Conservation (phyloP, 2,329 filamentous ascomycete species). For the Gyromitra esculenta region DNA sequence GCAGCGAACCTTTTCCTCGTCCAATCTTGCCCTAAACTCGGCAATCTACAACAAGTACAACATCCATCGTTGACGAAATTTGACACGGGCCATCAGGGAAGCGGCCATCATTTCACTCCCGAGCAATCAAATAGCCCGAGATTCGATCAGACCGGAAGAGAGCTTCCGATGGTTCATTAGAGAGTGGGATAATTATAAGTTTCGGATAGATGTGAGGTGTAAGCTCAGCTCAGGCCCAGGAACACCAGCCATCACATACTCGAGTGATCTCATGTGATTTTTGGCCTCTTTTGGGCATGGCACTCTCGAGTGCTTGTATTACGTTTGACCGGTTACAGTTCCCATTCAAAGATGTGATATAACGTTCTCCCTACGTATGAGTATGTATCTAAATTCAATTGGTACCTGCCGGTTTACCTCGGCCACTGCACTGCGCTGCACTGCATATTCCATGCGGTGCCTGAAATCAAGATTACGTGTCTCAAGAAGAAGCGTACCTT, state of each 20-base stretch:
- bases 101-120: not conserved
- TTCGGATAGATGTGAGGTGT: constrained; percentile 9
- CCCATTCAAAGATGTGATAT: constrained; percentile 15
- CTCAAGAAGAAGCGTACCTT: constrained; percentile 24
- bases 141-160: not conserved
- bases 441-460: constrained; percentile 5
- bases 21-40: not conserved
- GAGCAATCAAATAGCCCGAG: constrained; percentile 1
- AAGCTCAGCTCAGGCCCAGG: not conserved
- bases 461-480: constrained; percentile 36
- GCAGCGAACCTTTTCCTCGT: not conserved
- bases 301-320: constrained; percentile 1
- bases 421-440: constrained; percentile 9
- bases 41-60: constrained; percentile 16
- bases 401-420: constrained; percentile 9
- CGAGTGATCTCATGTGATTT: constrained; percentile 35
- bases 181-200: not conserved
- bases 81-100: not conserved
- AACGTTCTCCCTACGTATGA: constrained; percentile 5
- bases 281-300: not conserved
- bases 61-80: constrained; percentile 24
- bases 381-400: constrained; percentile 10
- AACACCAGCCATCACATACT: not conserved
- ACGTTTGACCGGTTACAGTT: constrained; percentile 1
- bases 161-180: not conserved